phyloP scores from a whole-genome alignment of 768 basidiomycete species.

The Russula sp. region DNA sequence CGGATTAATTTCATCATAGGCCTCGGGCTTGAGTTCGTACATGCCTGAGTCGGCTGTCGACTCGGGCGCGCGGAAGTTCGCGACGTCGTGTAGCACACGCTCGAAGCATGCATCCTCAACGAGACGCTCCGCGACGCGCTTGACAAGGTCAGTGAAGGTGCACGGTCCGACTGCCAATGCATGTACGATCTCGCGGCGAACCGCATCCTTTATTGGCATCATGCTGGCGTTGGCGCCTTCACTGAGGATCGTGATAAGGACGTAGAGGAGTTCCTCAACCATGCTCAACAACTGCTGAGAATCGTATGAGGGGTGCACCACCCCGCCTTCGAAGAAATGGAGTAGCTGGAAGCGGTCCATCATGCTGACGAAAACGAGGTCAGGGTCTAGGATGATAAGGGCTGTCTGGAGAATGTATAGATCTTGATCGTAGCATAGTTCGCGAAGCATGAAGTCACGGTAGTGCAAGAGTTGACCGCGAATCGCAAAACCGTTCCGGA shows the following conservation, averaged over 20 bases:
- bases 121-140: constrained; percentile 83
- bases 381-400: constrained; percentile 70
- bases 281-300: constrained; percentile 66
- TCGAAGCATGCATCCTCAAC: constrained; percentile 82
- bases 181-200: constrained; percentile 84
- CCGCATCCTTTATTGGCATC: constrained; percentile 53
- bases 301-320: constrained; percentile 57
- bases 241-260: constrained; percentile 79
- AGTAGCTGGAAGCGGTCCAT: constrained; percentile 84
- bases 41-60: constrained; percentile 67
- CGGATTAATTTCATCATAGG: constrained; percentile 83
- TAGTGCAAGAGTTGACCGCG: constrained; percentile 94
- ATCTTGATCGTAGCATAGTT: constrained; percentile 95
- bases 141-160: constrained; percentile 84
- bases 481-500: constrained; percentile 93
- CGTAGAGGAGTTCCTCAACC: constrained; percentile 87
- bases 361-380: constrained; percentile 73
- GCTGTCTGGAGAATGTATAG: constrained; percentile 84
- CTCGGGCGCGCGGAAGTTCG: constrained; percentile 78
- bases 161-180: constrained; percentile 83
- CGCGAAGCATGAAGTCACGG: constrained; percentile 91
- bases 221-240: constrained; percentile 72
- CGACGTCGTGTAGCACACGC: constrained; percentile 66
- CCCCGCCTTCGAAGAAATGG: constrained; percentile 67
- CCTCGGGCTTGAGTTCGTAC: constrained; percentile 84